Evolutionary conservation across 169 alveolate species (phyloP), one percentile per base, ranked within the genome.

Genomic region (Cryptosporidium andersoni): DNA sequence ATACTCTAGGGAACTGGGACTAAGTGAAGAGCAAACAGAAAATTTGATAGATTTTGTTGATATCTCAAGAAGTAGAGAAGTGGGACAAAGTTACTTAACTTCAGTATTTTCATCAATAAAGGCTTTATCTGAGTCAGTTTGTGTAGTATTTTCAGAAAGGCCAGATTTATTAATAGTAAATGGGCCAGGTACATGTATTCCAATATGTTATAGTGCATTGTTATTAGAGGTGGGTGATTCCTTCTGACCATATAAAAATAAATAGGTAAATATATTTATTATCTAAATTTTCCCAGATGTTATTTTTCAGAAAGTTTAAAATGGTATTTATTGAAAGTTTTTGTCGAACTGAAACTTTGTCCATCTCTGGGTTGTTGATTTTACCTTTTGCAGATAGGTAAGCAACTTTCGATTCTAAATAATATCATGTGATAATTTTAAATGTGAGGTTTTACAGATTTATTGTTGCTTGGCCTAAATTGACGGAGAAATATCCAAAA

Each of bases 111-210:
- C 97, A 0, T 92, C 97, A 9, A 5, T 92, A 49, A 67, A 64
- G 39, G 89, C 95, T 8, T 64, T 91, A 34, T 14, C 92, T 25
- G 92, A 90, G 37, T 88, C 95, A 40, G 49, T 92, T 36, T 37
- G 48, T 45, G 34, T 94, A 6, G 60, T 92, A 14, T 39, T 80
- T 6, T 64, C 63, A 65, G 40, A 53, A 9, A 85, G 82, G 4
- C 94, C 94, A 12, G 91, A 91, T 82, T 81, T 94, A 66, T 68
- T 91, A 45, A 80, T 92, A 9, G 90, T 93, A 16, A 94, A 92
- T 81, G 97, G 97, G 2, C 97, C 97, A 3, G 97, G 97, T 4
- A 93, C 95, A 4, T 95, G 96, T 34, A 81, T 94, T 42, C 95
- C 97, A 5, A 51, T 92, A 2, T 65, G 93, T 65, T 90, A 85